Evolutionary conservation across 129 eudicot genomes (phyloP).

Genomic region (Escallonia herrerae): DNA sequence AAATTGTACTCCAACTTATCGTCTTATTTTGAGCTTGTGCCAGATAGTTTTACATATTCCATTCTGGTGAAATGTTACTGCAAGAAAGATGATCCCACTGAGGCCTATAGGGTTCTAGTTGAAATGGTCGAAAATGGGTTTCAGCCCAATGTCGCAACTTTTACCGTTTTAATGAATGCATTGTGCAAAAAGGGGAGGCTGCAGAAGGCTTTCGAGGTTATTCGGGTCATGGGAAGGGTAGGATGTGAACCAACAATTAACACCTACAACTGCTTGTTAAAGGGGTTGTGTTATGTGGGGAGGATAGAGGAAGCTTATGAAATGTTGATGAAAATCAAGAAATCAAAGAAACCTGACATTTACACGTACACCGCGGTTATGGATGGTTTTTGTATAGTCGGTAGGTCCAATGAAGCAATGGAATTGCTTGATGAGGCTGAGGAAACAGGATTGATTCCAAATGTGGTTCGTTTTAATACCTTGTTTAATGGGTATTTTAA

Average conservation of each 20-base stretch:
- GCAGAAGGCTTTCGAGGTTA: constrained; percentile 52
- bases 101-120: constrained; percentile 33
- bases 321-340: constrained; percentile 40
- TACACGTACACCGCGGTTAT: constrained; percentile 68
- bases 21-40: constrained; percentile 16
- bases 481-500: constrained; percentile 65
- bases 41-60: constrained; percentile 39
- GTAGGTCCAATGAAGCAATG: constrained; percentile 72
- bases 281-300: constrained; percentile 85
- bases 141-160: constrained; percentile 50
- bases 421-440: constrained; percentile 69
- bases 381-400: constrained; percentile 93
- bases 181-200: constrained; percentile 55
- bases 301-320: constrained; percentile 70
- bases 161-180: constrained; percentile 53
- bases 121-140: constrained; percentile 43
- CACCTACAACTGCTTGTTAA: constrained; percentile 68
- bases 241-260: constrained; percentile 62
- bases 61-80: constrained; percentile 45
- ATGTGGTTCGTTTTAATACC: constrained; percentile 58
- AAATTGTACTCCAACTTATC: constrained; percentile 36
- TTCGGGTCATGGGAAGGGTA: constrained; percentile 41
- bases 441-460: constrained; percentile 51
- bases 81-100: constrained; percentile 49
- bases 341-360: constrained; percentile 41